Base-by-base conservation (phyloP, 2,329 filamentous ascomycete species). In the Sarocladium brachiariae region DNA sequence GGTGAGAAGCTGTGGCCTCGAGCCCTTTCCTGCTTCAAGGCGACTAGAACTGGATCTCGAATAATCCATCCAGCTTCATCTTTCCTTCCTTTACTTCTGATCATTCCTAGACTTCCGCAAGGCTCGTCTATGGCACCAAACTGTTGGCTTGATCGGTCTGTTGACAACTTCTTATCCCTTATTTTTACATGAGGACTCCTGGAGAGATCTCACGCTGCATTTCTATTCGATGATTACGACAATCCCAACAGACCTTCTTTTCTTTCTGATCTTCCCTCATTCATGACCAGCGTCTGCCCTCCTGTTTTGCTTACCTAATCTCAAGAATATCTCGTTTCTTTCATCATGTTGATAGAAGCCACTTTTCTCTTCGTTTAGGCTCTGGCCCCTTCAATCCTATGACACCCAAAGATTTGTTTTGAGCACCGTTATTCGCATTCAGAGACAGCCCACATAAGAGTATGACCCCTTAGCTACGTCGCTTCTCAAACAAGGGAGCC, bases 1-100 rank as follows among this genome's bases (percentile, higher is more conserved):
- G 50, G 52, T 54, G 43, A 47, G 25, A 14, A 31, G 5, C 14
- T 18, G 39, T n/a, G n/a, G n/a, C n/a, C n/a, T n/a, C n/a, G n/a
- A n/a, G n/a, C n/a, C n/a, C n/a, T n/a, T n/a, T n/a, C n/a, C n/a
- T n/a, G n/a, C n/a, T n/a, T n/a, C n/a, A n/a, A n/a, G n/a, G n/a
- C n/a, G n/a, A n/a, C n/a, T n/a, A n/a, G n/a, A n/a, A n/a, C n/a
- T n/a, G n/a, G n/a, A n/a, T n/a, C n/a, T n/a, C n/a, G n/a, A n/a
- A n/a, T 13, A 30, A 7, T 30, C 13, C 27, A 30, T 7, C 27
- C 27, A 30, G 13, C 27, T 30, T 30, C 27, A 30, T 30, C 27
- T n/a, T n/a, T n/a, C n/a, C n/a, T n/a, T n/a, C n/a, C n/a, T n/a
- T n/a, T n/a, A n/a, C n/a, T n/a, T n/a, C n/a, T n/a, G n/a, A n/a